Evolutionary conservation across 495 filamentous ascomycete species (phyloP), one percentile per base, ranked within the genome.

Genomic region (Aspergillus funiculosus): DNA sequence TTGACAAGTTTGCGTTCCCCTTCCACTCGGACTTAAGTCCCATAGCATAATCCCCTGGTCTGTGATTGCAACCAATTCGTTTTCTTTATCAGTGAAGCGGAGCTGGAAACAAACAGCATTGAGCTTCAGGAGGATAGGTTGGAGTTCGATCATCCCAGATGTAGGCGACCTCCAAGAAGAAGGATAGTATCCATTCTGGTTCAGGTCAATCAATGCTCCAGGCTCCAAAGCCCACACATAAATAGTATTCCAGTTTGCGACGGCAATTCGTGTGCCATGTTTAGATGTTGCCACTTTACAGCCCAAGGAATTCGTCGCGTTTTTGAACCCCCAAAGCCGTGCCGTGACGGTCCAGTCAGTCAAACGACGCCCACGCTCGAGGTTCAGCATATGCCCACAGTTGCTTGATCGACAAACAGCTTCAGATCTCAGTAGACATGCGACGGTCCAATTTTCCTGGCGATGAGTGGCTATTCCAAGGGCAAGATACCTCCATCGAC

Each of bases 141-240:
- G 62, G 19, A 73, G 28, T 29, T 62, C 60, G 31, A 63, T 57
- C 15, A 53, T 20, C 5, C 50, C 54, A 11, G 46, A 48, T 27
- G 37, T 51, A n/a, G 44, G 19, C 0, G 60, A 52, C 24, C 38
- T 37, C 48, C 50, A 67, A 6, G 56, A 58, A 0, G 53, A 28
- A 6, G 58, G 65, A 43, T 71, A 73, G 26, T 59, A 66, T 11
- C 37, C 46, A n/a, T 39, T 49, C 9, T 39, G 20, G 25, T 64
- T 56, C 24, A 51, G 42, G 11, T 56, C 48, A 11, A 67, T 56
- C n/a, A 75, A 37, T 35, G 56, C 50, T 13, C 42, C 44, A 3
- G 72, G 72, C 22, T 69, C 57, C 40, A 75, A 14, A 2, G 66
- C 57, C 73, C 73, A 77, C 22, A 77, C 41, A 14, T 68, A 64